A percentile compares a stretch with the other conserved stretches of the same genome.
phyloP scores from a whole-genome alignment of 495 filamentous ascomycete genomes.

The Aspergillus sclerotioniger region DNA sequence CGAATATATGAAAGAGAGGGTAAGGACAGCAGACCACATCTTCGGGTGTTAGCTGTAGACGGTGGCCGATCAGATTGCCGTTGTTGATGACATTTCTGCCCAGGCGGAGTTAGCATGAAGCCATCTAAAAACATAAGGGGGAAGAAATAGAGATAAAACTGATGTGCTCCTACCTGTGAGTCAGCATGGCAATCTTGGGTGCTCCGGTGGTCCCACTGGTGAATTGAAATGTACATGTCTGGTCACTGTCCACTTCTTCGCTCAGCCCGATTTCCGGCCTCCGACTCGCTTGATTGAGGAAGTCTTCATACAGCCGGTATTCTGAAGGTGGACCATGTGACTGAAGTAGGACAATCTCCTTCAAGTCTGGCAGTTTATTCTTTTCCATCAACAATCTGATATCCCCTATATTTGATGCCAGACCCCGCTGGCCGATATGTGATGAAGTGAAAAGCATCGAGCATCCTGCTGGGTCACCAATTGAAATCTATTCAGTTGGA shows the following conservation, averaged over 20 bases:
- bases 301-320: too few species aligned
- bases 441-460: not conserved
- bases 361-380: too few species aligned
- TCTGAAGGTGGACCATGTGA: too few species aligned
- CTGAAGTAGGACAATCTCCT: too few species aligned
- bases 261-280: too few species aligned
- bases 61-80: slow-evolving; percentile 54
- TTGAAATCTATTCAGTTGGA: not conserved
- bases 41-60: slow-evolving; percentile 61
- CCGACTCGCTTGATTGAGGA: too few species aligned
- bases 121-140: too few species aligned
- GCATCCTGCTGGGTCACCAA: not conserved
- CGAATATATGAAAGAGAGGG: slow-evolving; percentile 18
- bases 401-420: too few species aligned
- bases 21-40: slow-evolving; percentile 43
- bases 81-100: slow-evolving; percentile 1
- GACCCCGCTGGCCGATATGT: not conserved
- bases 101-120: not conserved
- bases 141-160: not conserved
- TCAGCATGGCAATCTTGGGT: not conserved
- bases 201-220: not conserved
- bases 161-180: not conserved
- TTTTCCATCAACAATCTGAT: too few species aligned
- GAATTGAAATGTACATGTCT: not conserved
- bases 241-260: too few species aligned